Percentiles rank a stretch among this genome's conserved stretches.
Conservation (phyloP, 1,284 basidiomycete species). For the Austroboletus olivaceoglutinosus region DNA sequence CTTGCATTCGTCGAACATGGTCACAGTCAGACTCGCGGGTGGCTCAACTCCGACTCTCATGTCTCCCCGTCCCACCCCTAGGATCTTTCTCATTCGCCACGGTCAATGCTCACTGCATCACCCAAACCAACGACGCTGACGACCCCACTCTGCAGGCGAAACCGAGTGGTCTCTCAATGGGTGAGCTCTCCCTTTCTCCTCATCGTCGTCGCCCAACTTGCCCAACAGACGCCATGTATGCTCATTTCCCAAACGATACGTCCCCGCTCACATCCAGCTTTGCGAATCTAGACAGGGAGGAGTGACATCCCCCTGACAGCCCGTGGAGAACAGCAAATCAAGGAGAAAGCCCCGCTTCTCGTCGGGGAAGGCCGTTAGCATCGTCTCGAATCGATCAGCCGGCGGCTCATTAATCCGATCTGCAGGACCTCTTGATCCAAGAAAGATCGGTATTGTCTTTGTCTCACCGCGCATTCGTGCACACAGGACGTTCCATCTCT, state of each 20-base stretch:
- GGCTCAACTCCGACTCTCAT: conserved; percentile 2
- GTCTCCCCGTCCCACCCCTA: conserved; percentile 57
- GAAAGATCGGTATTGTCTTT: conserved; percentile 71
- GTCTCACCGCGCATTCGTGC: conserved; percentile 86
- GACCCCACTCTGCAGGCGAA: conserved; percentile 66
- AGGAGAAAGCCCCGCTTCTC: conserved; percentile 59
- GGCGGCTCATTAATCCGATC: conserved; percentile 3
- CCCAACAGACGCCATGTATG: conserved; percentile 66
- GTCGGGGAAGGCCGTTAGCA: conserved; percentile 77
- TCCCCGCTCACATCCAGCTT: background rate
- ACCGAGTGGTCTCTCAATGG: conserved; percentile 95
- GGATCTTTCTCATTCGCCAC: conserved; percentile 76
- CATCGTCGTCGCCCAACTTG: background rate
- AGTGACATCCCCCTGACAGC: conserved; percentile 85
- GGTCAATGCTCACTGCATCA: conserved; percentile 40
- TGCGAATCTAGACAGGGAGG: conserved; percentile 67
- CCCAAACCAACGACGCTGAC: conserved; percentile 1
- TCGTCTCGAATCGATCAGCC: background rate
- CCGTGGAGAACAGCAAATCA: conserved; percentile 77
- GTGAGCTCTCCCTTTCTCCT: conserved; percentile 36
- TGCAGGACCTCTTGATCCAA: conserved; percentile 77
- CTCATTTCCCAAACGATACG: background rate
- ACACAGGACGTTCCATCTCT: conserved; percentile 79
- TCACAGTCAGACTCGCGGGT: conserved; percentile 8
- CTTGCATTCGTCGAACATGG: conserved; percentile 88